These are phyloP conservation scores for Fusarium sp. DNA, from an alignment of 2,329 filamentous ascomycete genomes.

Conservation along the genomic window DNA sequence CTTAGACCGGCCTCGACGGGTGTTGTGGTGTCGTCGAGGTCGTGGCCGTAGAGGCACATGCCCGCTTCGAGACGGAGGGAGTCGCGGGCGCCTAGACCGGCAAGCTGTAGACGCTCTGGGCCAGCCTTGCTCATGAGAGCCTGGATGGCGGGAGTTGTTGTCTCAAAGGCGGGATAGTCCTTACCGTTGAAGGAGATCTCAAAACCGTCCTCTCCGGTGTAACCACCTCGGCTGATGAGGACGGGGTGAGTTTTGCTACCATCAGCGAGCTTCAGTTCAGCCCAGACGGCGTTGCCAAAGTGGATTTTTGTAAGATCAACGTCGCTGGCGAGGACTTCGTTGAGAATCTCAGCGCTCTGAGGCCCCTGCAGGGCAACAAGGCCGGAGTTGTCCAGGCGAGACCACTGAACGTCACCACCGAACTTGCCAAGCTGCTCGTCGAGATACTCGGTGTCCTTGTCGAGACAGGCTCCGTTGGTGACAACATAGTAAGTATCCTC, in stretches of 20 bases:
- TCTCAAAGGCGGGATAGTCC: constrained; percentile 57
- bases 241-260: constrained; percentile 58
- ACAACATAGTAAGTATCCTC: constrained; percentile 89
- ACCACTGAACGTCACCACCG: constrained; percentile 72
- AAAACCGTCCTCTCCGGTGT: constrained; percentile 98
- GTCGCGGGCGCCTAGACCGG: constrained; percentile 91
- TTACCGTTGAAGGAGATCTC: constrained; percentile 82
- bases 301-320: constrained; percentile 76
- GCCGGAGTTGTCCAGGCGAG: constrained; percentile 78
- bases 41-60: constrained; percentile 99
- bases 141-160: constrained; percentile 71
- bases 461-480: constrained; percentile 91
- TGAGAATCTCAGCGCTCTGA: constrained; percentile 76
- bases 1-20: constrained; percentile 69
- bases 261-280: constrained; percentile 73
- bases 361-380: constrained; percentile 93
- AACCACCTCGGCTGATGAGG: constrained; percentile 88
- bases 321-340: constrained; percentile 68
- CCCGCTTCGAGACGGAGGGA: constrained; percentile 94
- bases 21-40: constrained; percentile 83
- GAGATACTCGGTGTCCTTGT: constrained; percentile 88
- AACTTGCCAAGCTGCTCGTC: constrained; percentile 73
- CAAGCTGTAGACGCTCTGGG: constrained; percentile 75
- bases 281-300: constrained; percentile 82
- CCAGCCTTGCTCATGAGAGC: constrained; percentile 76